Percentiles rank a stretch among this genome's conserved stretches.
Evolutionary conservation across 148 eudicot species (phyloP).

Genomic region (Pouteria glomerata): DNA sequence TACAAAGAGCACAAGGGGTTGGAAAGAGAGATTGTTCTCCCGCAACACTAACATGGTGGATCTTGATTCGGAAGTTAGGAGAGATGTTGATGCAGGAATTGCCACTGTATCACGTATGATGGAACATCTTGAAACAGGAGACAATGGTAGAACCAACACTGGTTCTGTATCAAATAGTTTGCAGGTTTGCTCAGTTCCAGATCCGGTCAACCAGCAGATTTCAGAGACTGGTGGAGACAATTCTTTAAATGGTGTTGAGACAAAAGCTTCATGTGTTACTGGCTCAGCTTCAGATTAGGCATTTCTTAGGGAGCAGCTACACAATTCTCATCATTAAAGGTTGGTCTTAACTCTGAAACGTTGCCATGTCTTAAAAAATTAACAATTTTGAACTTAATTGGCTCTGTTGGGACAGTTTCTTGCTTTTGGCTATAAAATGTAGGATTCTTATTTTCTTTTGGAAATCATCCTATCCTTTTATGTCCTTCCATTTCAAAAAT

Average conservation of each 20-base stretch:
- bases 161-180: slow-evolving; percentile 36
- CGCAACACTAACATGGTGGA: slow-evolving; percentile 60
- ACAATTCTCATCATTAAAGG: slow-evolving; percentile 34
- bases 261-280: slow-evolving; percentile 40
- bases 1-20: slow-evolving; percentile 73
- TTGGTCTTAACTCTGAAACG: slow-evolving; percentile 16
- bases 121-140: slow-evolving; percentile 61
- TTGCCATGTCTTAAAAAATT: not conserved
- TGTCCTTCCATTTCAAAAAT: not conserved
- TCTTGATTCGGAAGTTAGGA: slow-evolving; percentile 52
- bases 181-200: slow-evolving; percentile 35
- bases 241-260: slow-evolving; percentile 29
- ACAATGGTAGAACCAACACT: slow-evolving; percentile 26
- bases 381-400: not conserved
- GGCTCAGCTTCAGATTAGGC: slow-evolving; percentile 45
- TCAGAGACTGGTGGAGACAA: slow-evolving; percentile 17
- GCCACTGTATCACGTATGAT: slow-evolving; percentile 71
- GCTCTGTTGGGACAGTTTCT: not conserved
- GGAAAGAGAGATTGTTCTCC: slow-evolving; percentile 91
- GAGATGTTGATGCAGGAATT: slow-evolving; percentile 53
- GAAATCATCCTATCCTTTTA: not conserved
- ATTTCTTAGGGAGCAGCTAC: slow-evolving; percentile 19
- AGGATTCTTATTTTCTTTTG: not conserved
- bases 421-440: not conserved
- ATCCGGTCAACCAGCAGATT: slow-evolving; percentile 22